phyloP scores from a whole-genome alignment of 495 filamentous ascomycete species.

The Hyaloscypha bicolor region DNA sequence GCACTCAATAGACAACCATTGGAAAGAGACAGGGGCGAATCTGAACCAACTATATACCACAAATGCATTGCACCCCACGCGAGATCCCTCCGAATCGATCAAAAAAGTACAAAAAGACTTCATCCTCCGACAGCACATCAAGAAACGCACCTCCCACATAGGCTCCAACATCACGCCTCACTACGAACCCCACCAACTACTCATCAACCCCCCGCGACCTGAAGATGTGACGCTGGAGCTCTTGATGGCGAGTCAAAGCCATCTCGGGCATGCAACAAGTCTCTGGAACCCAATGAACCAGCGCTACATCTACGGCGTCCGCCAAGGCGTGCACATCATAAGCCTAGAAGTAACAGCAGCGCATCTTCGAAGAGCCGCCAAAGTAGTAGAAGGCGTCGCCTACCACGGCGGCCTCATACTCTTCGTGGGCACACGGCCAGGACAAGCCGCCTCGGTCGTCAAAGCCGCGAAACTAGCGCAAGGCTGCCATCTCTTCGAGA shows the following conservation, averaged over 20 bases:
- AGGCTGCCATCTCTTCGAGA: constrained; percentile 88
- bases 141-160: constrained; percentile 43
- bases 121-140: constrained; percentile 17
- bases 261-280: constrained; percentile 89
- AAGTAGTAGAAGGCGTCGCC: constrained; percentile 84
- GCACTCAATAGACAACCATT: constrained; percentile 19
- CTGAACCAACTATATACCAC: constrained; percentile 27
- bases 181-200: constrained; percentile 69
- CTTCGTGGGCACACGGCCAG: constrained; percentile 84
- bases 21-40: constrained; percentile 21
- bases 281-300: constrained; percentile 96
- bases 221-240: constrained; percentile 87
- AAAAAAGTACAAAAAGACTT: constrained; percentile 17
- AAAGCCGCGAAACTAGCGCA: constrained; percentile 74
- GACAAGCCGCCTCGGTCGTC: constrained; percentile 77
- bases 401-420: constrained; percentile 82
- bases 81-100: constrained; percentile 21
- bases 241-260: constrained; percentile 85
- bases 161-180: constrained; percentile 54
- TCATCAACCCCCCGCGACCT: constrained; percentile 72
- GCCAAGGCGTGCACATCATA: constrained; percentile 92
- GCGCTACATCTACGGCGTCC: constrained; percentile 91
- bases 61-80: constrained; percentile 21
- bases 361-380: constrained; percentile 85
- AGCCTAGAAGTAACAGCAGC: constrained; percentile 83